Percentiles rank a stretch among this genome's conserved stretches.
phyloP scores from a whole-genome alignment of 129 eudicot species.

The Flaveria robusta region DNA sequence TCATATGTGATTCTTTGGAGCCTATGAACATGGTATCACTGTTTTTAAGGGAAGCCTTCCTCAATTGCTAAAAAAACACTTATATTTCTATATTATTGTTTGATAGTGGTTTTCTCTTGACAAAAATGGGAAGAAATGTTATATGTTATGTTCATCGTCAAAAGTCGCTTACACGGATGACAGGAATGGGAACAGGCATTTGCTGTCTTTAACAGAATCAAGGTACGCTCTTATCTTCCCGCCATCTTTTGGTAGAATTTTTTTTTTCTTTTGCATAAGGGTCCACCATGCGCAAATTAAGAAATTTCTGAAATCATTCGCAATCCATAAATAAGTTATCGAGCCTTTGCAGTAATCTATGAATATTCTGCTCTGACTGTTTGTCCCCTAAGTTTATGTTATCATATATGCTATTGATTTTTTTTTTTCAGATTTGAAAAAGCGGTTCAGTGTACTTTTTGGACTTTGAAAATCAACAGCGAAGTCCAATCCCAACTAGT shows the following conservation, averaged over 20 bases:
- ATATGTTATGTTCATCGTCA: constrained; percentile 7
- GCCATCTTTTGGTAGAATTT: background rate
- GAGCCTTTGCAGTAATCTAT: no score
- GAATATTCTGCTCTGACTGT: no score
- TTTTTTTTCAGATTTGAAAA: constrained; percentile 13
- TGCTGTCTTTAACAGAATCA: background rate
- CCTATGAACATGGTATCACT: background rate
- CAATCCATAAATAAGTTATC: no score
- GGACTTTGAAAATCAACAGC: no score
- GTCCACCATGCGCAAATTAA: background rate
- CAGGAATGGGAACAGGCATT: background rate
- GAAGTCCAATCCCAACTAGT: background rate
- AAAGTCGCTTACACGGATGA: background rate
- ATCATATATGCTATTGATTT: background rate
- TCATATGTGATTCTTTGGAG: background rate
- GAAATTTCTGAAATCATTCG: background rate
- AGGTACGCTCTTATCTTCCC: constrained; percentile 1
- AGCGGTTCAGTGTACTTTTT: background rate
- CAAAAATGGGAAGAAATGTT: constrained; percentile 20
- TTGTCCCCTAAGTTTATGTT: no score
- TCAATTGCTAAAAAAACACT: background rate
- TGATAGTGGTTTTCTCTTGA: constrained; percentile 13
- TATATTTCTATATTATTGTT: background rate
- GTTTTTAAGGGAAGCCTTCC: background rate
- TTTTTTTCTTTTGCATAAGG: background rate